Evolutionary conservation across 2,329 filamentous ascomycete genomes (phyloP), one percentile per base, ranked within the genome.

Genomic region (Zymoseptoria brevis): DNA sequence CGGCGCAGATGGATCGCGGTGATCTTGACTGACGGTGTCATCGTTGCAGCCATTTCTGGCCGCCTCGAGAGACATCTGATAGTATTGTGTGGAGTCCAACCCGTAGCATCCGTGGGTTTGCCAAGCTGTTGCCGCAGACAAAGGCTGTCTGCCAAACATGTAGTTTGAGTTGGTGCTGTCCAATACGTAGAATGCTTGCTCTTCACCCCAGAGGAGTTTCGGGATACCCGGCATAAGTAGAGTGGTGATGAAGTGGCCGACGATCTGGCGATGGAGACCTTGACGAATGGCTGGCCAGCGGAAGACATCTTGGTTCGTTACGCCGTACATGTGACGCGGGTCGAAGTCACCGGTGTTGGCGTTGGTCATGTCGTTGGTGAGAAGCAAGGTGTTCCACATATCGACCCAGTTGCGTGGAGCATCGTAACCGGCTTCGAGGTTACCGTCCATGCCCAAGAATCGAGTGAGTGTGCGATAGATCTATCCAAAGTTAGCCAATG

Each of bases 251-350:
- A 83, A 85, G 16, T 80, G 73, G 4, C 77, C 83, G 5, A 85
- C 70, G 4, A 85, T 71, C 66, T 81, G 79, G 53, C 80, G 77
- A 63, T 84, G 74, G 0, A 80, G 78, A 4, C 83, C 83, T 54
- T 81, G 75, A 30, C 75, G 70, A 19, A 86, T 76, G 3, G 80
- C 76, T n/a, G 83, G 83, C 83, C 83, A 86, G 26, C 83, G 77
- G 68, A 86, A 83, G 4, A 86, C 81, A 67, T 86, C 83, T 70
- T 86, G 83, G 65, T 86, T 86, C 4, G 82, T 83, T 2, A 80
- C 78, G 52, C 84, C 83, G 65, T 79, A 85, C 77, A 86, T 79
- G 67, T 86, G 83, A 2, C 83, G 77, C 3, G 84, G 84, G 64
- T 86, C 83, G 60, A 84, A 83, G 54, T 78, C 71, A 22, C 81